These are phyloP conservation scores for Eustoma russellianum DNA, from an alignment of 257 asterid species.

Conservation along the genomic window DNA sequence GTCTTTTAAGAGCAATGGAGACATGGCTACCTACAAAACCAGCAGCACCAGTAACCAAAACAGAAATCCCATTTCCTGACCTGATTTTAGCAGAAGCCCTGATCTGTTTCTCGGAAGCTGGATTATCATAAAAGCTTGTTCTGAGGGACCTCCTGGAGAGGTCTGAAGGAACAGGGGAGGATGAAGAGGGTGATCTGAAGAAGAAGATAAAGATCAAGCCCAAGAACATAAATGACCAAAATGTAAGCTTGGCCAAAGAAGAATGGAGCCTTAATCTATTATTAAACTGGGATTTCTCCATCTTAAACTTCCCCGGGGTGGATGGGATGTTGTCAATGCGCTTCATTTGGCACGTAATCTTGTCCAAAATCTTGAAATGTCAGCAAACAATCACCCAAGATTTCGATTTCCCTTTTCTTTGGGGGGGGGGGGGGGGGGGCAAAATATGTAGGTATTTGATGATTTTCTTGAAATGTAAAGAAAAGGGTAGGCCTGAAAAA, in stretches of 20 bases:
- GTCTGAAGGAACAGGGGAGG: conserved; percentile 51
- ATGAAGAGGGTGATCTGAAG: conserved; percentile 63
- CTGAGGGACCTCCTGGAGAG: conserved; percentile 78
- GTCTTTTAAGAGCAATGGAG: conserved; percentile 85
- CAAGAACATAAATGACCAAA: conserved; percentile 80
- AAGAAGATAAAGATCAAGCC: conserved; percentile 73
- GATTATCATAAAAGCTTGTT: conserved; percentile 51
- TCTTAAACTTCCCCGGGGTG: conserved; percentile 91
- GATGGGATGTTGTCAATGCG: conserved; percentile 79
- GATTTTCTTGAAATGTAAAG: conserved; percentile 13
- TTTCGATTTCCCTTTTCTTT: conserved; percentile 14
- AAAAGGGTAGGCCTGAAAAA: conserved; percentile 18
- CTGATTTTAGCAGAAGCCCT: conserved; percentile 73
- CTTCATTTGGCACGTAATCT: conserved; percentile 47
- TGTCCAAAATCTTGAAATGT: conserved; percentile 24
- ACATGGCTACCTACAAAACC: conserved; percentile 96
- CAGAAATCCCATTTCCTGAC: conserved; percentile 79
- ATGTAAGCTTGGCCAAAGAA: conserved; percentile 71
- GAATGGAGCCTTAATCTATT: conserved; percentile 63
- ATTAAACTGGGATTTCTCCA: conserved; percentile 74
- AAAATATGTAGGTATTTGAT: conserved; percentile 6
- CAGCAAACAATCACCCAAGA: conserved; percentile 19
- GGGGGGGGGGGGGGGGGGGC: neutral
- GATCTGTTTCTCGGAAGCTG: conserved; percentile 60
- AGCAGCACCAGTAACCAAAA: conserved; percentile 91